phyloP scores from a whole-genome alignment of 1,284 basidiomycete genomes.

The Trametes sp. region DNA sequence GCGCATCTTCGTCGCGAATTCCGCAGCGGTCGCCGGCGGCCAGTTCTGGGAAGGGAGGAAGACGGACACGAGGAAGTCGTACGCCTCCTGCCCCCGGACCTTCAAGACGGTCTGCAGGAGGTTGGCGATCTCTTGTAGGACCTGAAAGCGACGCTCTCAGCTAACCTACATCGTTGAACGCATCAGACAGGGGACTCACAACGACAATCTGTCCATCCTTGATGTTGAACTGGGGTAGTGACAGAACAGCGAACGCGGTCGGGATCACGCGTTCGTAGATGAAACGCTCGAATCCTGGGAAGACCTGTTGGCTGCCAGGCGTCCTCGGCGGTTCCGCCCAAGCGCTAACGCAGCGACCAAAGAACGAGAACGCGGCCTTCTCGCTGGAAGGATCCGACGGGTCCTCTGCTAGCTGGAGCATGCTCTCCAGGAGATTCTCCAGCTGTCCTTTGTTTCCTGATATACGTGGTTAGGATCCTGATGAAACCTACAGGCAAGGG shows the following conservation, averaged over 20 bases:
- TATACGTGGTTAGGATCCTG: conserved; percentile 2
- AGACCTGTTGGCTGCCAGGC: conserved; percentile 55
- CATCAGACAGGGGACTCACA: too few relatives aligned
- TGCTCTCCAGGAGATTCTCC: conserved; percentile 72
- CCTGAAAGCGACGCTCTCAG: conserved; percentile 53
- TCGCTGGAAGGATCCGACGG: conserved; percentile 78
- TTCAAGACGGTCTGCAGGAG: conserved; percentile 84
- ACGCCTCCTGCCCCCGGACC: conserved; percentile 85
- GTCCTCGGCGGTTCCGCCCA: conserved; percentile 73
- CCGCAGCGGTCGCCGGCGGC: conserved; percentile 79
- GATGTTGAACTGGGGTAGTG: conserved; percentile 83
- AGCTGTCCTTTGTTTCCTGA: conserved; percentile 85
- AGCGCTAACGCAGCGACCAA: conserved; percentile 77
- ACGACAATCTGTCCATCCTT: conserved; percentile 88
- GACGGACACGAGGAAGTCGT: conserved; percentile 80
- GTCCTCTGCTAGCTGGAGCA: conserved; percentile 83
- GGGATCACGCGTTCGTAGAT: conserved; percentile 91
- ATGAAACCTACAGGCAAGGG: conserved; percentile 13
- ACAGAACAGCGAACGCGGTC: conserved; percentile 84
- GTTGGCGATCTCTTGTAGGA: conserved; percentile 87
- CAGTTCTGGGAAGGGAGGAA: conserved; percentile 92
- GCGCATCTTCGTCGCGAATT: conserved; percentile 81
- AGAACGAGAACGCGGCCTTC: conserved; percentile 84
- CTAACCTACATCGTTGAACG: neutral
- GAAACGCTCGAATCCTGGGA: conserved; percentile 94